A percentile compares a stretch with the other conserved stretches of the same genome.
Evolutionary conservation across 257 asterid species (phyloP).

Genomic region (Galeopsis tetrahit): DNA sequence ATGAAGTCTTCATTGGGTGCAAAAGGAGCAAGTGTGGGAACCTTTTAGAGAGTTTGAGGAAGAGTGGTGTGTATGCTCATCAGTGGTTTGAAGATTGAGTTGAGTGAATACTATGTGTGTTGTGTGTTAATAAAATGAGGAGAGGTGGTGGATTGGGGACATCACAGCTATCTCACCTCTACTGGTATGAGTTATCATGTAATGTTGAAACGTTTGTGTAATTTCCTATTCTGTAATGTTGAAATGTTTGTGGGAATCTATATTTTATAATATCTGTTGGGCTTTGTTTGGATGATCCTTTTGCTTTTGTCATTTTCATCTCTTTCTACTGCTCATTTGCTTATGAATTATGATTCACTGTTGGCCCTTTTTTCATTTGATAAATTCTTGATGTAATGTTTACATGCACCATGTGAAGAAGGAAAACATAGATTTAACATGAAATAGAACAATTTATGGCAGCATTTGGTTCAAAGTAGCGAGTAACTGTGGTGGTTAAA

Average conservation of each 20-base stretch:
- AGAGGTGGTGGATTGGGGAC: constrained; percentile 30
- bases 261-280: not conserved
- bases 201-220: not conserved
- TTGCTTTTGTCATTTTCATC: not conserved
- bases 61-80: constrained; percentile 71
- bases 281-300: constrained; percentile 11
- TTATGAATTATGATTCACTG: too few species aligned
- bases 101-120: constrained; percentile 14
- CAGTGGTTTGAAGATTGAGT: constrained; percentile 58
- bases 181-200: constrained; percentile 18
- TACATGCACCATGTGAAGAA: too few species aligned
- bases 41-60: constrained; percentile 57
- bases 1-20: constrained; percentile 68
- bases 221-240: too few species aligned
- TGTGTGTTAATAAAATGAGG: constrained; percentile 36
- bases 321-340: not conserved
- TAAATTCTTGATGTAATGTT: too few species aligned
- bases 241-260: constrained; percentile 11
- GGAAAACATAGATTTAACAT: too few species aligned
- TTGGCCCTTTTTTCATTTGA: too few species aligned
- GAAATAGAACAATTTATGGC: too few species aligned
- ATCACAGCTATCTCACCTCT: constrained; percentile 24
- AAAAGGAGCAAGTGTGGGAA: constrained; percentile 47
- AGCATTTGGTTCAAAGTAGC: too few species aligned
- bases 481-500: too few species aligned